phyloP scores from a whole-genome alignment of 148 eudicot species.

The Camellia japonica region DNA sequence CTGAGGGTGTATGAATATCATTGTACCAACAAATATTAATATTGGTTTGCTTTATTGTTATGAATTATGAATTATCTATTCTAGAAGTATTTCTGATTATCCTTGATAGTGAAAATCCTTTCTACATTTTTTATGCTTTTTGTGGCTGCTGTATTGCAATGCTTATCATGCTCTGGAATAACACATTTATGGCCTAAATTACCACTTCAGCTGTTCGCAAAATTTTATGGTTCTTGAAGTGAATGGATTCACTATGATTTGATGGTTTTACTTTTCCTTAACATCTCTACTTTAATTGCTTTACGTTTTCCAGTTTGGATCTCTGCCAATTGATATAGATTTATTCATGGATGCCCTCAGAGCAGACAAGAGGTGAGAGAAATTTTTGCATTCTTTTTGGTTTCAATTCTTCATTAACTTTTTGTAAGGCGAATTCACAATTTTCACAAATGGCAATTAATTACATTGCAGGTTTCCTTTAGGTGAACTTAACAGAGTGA shows the following conservation, averaged over 20 bases:
- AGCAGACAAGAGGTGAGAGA: constrained; percentile 8
- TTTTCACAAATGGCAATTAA: not conserved
- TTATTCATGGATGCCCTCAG: not conserved
- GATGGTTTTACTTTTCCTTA: not conserved
- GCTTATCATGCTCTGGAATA: not conserved
- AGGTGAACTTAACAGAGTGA: constrained; percentile 16
- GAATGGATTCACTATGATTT: not conserved
- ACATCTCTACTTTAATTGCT: not conserved
- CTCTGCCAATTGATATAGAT: constrained; percentile 8
- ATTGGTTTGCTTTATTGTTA: no score
- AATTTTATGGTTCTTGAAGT: not conserved
- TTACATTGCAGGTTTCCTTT: constrained; percentile 21
- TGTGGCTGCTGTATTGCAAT: not conserved
- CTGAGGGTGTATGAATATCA: no score
- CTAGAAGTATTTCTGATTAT: not conserved
- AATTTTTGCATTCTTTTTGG: no score
- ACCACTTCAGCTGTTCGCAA: not conserved
- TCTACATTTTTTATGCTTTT: no score
- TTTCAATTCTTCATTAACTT: not conserved
- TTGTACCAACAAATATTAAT: no score
- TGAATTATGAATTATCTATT: not conserved
- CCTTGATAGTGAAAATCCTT: no score
- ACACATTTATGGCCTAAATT: not conserved
- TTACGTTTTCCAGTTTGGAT: constrained; percentile 12
- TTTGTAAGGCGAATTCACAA: not conserved